Percentiles rank a stretch among this genome's conserved stretches.
These are phyloP conservation scores for Candida sanyaensis DNA, from an alignment of 1,139 yeast species.

Conservation along the genomic window DNA sequence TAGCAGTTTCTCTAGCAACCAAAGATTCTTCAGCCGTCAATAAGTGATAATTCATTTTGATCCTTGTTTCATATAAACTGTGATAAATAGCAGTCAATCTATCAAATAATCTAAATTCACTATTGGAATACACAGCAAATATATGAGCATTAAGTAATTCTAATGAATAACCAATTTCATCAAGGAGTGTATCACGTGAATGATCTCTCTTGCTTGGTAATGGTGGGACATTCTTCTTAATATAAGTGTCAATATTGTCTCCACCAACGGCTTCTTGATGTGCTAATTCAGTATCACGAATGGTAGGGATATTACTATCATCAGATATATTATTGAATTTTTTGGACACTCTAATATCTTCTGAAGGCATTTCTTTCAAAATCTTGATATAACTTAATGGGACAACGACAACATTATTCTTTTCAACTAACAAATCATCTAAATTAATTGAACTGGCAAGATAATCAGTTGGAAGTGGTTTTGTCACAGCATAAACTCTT, in stretches of 20 bases:
- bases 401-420: conserved; percentile 54
- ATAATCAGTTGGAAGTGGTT: conserved; percentile 71
- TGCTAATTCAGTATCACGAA: conserved; percentile 42
- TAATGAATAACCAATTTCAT: conserved; percentile 60
- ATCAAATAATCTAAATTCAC: conserved; percentile 62
- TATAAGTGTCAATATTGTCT: conserved; percentile 9
- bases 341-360: conserved; percentile 23
- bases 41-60: conserved; percentile 56
- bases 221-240: conserved; percentile 43
- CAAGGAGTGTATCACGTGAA: conserved; percentile 39
- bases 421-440: conserved; percentile 61
- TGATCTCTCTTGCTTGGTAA: conserved; percentile 41
- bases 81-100: conserved; percentile 55
- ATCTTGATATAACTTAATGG: conserved; percentile 56
- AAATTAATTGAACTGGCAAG: conserved; percentile 60
- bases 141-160: conserved; percentile 62
- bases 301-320: conserved; percentile 42
- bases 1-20: conserved; percentile 58
- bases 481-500: conserved; percentile 67
- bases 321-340: conserved; percentile 35
- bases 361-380: conserved; percentile 34
- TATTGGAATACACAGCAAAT: conserved; percentile 69
- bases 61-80: conserved; percentile 64
- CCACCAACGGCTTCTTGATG: conserved; percentile 33
- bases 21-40: conserved; percentile 61